Evolutionary conservation across 352 stramenopile species (phyloP).

Genomic region (Globisporangium carolinianum): DNA sequence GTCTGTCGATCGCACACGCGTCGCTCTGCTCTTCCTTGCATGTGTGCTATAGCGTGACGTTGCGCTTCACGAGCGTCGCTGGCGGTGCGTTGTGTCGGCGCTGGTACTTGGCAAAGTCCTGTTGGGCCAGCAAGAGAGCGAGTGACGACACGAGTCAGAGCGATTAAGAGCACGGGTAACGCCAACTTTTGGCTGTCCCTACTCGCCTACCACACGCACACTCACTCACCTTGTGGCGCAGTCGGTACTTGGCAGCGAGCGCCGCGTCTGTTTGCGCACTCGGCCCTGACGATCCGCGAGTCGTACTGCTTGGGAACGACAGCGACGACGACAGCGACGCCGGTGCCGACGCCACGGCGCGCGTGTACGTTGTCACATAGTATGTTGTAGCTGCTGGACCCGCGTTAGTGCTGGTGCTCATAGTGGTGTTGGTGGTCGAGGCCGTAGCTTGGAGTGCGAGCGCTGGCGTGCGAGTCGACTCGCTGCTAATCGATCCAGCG

Average conservation of each 20-base stretch:
- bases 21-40: no score
- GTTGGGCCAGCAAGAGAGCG: background rate
- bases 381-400: constrained; percentile 23
- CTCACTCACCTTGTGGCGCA: constrained; percentile 30
- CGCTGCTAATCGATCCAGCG: background rate
- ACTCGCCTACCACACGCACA: no score
- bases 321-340: background rate
- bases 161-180: background rate
- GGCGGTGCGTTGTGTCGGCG: constrained; percentile 21
- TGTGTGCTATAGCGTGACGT: constrained; percentile 25
- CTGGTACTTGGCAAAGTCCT: constrained; percentile 45
- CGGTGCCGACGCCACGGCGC: constrained; percentile 10
- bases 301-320: constrained; percentile 19
- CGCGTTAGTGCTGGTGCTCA: background rate
- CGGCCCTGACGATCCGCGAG: constrained; percentile 8
- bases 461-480: background rate
- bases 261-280: constrained; percentile 10
- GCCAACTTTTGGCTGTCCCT: no score
- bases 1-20: no score
- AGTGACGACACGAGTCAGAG: background rate
- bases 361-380: constrained; percentile 27
- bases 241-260: constrained; percentile 34
- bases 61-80: constrained; percentile 26
- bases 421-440: no score
- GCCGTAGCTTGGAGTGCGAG: background rate